Evolutionary conservation across 768 basidiomycete species (phyloP), one percentile per base, ranked within the genome.

Genomic region (Leucocoprinus leucothites): DNA sequence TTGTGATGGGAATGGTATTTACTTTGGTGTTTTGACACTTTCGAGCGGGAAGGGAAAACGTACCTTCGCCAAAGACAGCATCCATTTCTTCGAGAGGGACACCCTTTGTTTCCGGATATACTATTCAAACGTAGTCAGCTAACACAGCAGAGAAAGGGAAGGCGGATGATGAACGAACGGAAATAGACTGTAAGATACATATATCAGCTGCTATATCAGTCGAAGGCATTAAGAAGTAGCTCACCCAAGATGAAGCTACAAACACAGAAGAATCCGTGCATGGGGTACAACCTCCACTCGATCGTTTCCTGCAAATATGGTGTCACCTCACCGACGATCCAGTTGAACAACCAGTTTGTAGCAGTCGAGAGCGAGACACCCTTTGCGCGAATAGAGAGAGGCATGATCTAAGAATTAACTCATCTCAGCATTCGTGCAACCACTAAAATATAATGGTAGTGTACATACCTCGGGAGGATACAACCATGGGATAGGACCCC

Each of bases 331-430:
- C 94, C 94, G 38, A 98, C 91, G 56, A 94, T 69, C 70, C 87
- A 96, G 69, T 94, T 94, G 76, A 91, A 91, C n/a, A 79, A 78
- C 85, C 82, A 88, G 62, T 89, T 90, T 7, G 91, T 95, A 13
- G 93, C 93, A 3, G 95, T 97, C 0, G 93, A 96, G 31, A 97
- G 64, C 6, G 92, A 95, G 21, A 97, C 94, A n/a, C 94, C 95
- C 73, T 97, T 97, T 9, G 93, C 94, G 36, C 96, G 84, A 63
- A 95, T 82, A 16, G 85, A 78, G 41, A 94, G 76, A 9, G 94
- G 94, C 82, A 98, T 87, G 67, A 98, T 96, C 87, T 89, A 59
- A 24, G 25, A 48, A 16, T 11, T 18, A 9, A 3, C 38, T 6
- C 7, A n/a, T 38, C 16, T 38, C 16, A 31, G 8, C 11, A 35